Conservation (phyloP, 768 basidiomycete species). For the Atractiella rhizophila region DNA sequence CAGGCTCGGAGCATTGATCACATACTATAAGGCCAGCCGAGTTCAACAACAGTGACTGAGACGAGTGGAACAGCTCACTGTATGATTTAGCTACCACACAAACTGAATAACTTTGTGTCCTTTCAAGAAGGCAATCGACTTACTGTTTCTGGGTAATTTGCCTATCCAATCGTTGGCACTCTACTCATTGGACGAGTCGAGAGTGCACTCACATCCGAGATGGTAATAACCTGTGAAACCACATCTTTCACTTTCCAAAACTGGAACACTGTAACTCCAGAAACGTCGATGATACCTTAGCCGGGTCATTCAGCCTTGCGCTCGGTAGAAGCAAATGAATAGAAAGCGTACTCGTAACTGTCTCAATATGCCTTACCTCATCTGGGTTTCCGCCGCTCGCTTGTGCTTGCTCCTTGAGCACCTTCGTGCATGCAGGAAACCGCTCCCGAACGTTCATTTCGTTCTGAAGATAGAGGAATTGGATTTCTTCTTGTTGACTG, state of each 20-base stretch:
- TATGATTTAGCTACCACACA: no score
- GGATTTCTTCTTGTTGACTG: not conserved
- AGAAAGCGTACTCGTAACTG: no score
- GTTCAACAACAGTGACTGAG: not conserved
- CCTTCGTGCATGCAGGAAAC: conserved; percentile 3
- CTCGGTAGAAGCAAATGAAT: no score
- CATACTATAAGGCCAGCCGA: not conserved
- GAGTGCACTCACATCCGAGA: conserved; percentile 2
- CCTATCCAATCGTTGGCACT: not conserved
- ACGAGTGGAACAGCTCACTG: no score
- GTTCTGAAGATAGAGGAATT: conserved; percentile 3
- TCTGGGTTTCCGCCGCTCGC: not conserved
- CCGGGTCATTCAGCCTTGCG: no score
- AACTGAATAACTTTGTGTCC: no score
- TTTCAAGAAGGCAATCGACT: no score
- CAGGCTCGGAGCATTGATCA: conserved; percentile 6
- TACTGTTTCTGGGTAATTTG: conserved; percentile 6
- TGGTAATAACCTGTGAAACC: conserved; percentile 1
- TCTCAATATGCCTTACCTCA: not conserved
- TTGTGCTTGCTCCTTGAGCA: not conserved
- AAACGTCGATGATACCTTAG: conserved; percentile 2
- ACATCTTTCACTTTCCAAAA: conserved; percentile 8
- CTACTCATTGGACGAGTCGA: not conserved
- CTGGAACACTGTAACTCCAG: not conserved
- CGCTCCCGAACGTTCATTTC: conserved; percentile 4